Base-by-base conservation (phyloP, 2,329 filamentous ascomycete genomes). In the Achaetomium macrosporum region DNA sequence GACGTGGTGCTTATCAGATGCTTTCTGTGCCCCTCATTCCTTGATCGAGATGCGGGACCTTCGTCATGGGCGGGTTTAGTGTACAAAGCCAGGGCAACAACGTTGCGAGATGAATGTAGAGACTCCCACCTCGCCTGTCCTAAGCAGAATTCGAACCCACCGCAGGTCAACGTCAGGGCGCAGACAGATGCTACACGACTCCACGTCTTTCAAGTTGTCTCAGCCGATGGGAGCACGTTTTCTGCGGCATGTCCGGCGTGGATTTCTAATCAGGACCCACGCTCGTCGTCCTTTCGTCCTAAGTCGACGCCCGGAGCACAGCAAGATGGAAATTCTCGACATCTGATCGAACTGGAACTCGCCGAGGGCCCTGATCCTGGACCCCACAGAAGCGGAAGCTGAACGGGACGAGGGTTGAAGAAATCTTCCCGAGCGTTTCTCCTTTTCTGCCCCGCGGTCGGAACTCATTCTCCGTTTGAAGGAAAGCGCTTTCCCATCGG, bases 241-340 rank as follows among this genome's bases (percentile, higher is more conserved):
- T 56, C 47, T 47, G 54, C 47, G 50, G 54, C 49, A 37, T 47
- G 36, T 33, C 19, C 16, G 16, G 41, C 11, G 16, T 39, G 42
- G 42, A 56, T 56, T 52, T 53, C 50, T 56, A 56, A 56, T 33
- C 54, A 56, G 17, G 39, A 41, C 44, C 48, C 53, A 47, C 43
- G 36, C 25, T n/a, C 47, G n/a, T 11, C 10, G 19, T 13, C 40
- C 17, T 20, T 45, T 42, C 47, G 35, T 48, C 48, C 31, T 20
- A 39, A 39, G 31, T 33, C 15, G 5, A 2, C 5, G n/a, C 19
- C 13, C 12, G 13, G 13, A 25, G 48, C 42, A 41, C 40, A 39
- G 42, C 39, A 42, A 47, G 31, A 47, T 43, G 47, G 40, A 54
- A 54, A 19, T 39, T 53, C 41, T 50, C 37, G 33, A 11, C 33